Percentiles rank a stretch among this genome's conserved stretches.
These are phyloP conservation scores for Talaromyces sp. DNA, from an alignment of 2,329 filamentous ascomycete species.

Conservation along the genomic window DNA sequence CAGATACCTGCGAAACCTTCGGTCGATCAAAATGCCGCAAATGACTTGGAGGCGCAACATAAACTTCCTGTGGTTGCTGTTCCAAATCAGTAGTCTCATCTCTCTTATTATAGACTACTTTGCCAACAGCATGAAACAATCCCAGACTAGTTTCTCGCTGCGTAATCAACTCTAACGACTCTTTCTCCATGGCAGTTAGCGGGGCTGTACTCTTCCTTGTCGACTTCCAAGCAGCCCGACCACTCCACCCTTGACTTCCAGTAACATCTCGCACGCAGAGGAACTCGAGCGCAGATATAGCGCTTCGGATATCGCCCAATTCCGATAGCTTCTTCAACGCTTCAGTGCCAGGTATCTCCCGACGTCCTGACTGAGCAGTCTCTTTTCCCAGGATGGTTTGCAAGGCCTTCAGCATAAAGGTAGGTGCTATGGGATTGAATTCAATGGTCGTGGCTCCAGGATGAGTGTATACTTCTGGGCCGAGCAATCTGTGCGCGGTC, in stretches of 20 bases:
- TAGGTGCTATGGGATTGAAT: constrained; percentile 88
- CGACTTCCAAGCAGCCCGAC: constrained; percentile 65
- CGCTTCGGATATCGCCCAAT: constrained; percentile 86
- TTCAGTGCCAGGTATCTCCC: constrained; percentile 70
- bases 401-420: constrained; percentile 78
- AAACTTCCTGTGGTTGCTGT: constrained; percentile 36
- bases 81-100: constrained; percentile 54
- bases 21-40: constrained; percentile 57
- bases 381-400: constrained; percentile 82
- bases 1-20: constrained; percentile 61
- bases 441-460: constrained; percentile 76
- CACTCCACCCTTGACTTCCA: constrained; percentile 70
- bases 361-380: constrained; percentile 70
- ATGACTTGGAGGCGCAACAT: constrained; percentile 59
- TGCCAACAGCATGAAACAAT: constrained; percentile 94
- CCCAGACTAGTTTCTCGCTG: constrained; percentile 86
- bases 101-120: constrained; percentile 94
- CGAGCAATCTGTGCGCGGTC: constrained; percentile 84
- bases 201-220: constrained; percentile 53
- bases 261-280: constrained; percentile 78
- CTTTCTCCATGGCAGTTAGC: constrained; percentile 72
- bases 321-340: constrained; percentile 78
- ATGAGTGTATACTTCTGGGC: constrained; percentile 79
- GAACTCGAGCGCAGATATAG: constrained; percentile 89
- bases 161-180: constrained; percentile 75